These are phyloP conservation scores for Pyrenula aspistea DNA, from an alignment of 495 filamentous ascomycete genomes.

Conservation along the genomic window DNA sequence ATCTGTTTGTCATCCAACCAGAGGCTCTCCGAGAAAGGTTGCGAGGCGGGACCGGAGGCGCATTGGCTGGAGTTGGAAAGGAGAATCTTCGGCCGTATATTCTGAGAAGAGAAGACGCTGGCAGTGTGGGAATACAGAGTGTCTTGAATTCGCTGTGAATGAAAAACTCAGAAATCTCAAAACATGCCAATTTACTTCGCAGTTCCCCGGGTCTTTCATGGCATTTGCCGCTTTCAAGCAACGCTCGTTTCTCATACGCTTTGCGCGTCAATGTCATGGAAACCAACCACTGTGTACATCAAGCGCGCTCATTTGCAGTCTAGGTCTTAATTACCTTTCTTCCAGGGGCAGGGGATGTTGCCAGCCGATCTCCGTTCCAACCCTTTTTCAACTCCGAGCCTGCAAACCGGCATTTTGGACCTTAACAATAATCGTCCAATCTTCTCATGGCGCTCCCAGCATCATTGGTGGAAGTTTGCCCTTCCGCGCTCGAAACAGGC, in stretches of 20 bases:
- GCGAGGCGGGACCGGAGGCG: constrained; percentile 32
- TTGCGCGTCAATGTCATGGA: no score
- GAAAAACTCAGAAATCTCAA: neutral
- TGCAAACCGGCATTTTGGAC: neutral
- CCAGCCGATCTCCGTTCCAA: neutral
- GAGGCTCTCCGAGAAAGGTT: constrained; percentile 79
- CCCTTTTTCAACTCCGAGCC: neutral
- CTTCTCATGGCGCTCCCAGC: neutral
- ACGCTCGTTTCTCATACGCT: no score
- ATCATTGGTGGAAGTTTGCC: neutral
- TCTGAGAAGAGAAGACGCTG: constrained; percentile 66
- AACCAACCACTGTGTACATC: no score
- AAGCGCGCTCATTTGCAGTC: no score
- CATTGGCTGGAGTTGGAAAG: constrained; percentile 39
- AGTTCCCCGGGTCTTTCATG: no score
- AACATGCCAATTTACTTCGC: no score
- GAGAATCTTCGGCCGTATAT: constrained; percentile 76
- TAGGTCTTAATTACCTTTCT: no score
- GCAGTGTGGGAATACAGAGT: constrained; percentile 67
- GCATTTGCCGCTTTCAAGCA: no score
- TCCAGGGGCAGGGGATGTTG: no score
- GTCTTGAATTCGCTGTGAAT: constrained; percentile 49
- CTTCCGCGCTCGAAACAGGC: neutral
- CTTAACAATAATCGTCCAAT: neutral
- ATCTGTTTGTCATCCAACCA: constrained; percentile 85